phyloP scores from a whole-genome alignment of 75 land plant genomes.

The Pseudotsuga menziesii region DNA sequence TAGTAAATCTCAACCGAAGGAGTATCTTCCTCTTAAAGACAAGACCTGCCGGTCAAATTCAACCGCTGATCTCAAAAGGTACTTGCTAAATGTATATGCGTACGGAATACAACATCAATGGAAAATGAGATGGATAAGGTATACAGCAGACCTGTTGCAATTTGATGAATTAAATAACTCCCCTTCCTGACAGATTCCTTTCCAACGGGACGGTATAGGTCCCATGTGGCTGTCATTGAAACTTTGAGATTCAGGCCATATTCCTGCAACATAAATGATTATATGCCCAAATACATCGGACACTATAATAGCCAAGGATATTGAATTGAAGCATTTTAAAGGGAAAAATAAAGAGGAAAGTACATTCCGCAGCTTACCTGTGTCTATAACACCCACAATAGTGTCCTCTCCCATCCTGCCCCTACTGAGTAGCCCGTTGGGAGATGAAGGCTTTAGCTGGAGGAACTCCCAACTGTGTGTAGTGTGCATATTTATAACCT shows the following conservation, averaged over 20 bases:
- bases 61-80: no score
- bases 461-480: conserved; percentile 78
- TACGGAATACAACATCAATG: background rate
- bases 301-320: background rate
- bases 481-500: conserved; percentile 43
- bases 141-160: conserved; percentile 34
- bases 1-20: background rate
- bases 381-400: conserved; percentile 53
- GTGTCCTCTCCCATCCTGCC: conserved; percentile 29
- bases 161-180: conserved; percentile 27
- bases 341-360: background rate
- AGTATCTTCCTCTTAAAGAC: background rate
- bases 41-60: background rate
- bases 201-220: conserved; percentile 31
- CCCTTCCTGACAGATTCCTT: conserved; percentile 37
- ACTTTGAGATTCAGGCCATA: conserved; percentile 54
- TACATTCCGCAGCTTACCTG: conserved; percentile 22
- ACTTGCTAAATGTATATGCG: no score
- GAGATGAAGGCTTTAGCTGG: conserved; percentile 15
- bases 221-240: conserved; percentile 31
- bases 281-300: background rate
- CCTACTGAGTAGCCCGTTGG: conserved; percentile 16
- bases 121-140: background rate
- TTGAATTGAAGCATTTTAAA: background rate
- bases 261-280: conserved; percentile 24